Evolutionary conservation across 495 filamentous ascomycete species (phyloP).

Genomic region (Aspergillus leporis): DNA sequence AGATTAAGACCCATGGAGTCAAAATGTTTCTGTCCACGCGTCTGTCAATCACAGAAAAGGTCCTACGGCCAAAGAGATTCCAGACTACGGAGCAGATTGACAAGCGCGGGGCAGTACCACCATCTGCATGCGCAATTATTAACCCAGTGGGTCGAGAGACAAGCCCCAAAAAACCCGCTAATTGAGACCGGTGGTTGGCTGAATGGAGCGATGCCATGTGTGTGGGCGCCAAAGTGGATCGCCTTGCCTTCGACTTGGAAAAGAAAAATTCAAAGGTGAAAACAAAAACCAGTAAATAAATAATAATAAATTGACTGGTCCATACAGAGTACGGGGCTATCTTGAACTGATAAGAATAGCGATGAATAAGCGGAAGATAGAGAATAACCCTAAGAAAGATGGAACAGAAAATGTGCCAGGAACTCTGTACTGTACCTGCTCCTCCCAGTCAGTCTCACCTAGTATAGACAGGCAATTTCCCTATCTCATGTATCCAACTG

Average conservation of each 20-base stretch:
- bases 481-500: background rate
- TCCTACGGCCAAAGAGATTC: background rate
- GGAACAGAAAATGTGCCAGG: too few relatives aligned
- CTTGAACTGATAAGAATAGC: background rate
- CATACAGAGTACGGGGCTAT: too few relatives aligned
- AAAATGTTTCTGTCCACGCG: slow-evolving; percentile 10
- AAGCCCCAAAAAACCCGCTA: background rate
- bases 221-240: background rate
- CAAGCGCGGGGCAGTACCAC: background rate
- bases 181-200: background rate
- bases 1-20: background rate
- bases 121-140: background rate
- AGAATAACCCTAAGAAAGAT: background rate
- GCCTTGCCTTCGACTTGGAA: background rate
- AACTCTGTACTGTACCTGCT: too few relatives aligned
- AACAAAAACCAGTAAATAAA: background rate
- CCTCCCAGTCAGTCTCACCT: too few relatives aligned
- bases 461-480: background rate
- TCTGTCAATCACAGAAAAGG: slow-evolving; percentile 6
- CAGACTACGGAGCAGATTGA: background rate
- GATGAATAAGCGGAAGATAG: background rate
- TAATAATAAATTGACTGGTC: background rate
- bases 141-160: background rate
- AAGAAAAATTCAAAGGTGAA: background rate
- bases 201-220: background rate